These are phyloP conservation scores for Astrocystis sublimbata DNA, from an alignment of 495 filamentous ascomycete species.

Conservation along the genomic window DNA sequence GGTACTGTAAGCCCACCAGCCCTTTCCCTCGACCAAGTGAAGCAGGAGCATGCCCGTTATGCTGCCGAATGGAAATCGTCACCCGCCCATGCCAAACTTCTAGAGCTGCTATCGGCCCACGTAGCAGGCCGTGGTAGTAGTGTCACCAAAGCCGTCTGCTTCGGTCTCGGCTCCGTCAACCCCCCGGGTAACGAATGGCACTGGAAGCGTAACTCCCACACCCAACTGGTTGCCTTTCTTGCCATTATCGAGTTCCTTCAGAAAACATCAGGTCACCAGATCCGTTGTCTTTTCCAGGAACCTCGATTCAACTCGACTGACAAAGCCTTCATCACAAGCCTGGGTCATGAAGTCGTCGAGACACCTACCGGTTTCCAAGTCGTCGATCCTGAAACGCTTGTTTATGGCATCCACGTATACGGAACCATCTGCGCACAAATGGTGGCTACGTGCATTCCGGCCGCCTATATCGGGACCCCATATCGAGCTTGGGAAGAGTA, in stretches of 20 bases:
- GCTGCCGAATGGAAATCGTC: conserved; percentile 25
- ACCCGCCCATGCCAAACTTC: conserved; percentile 17
- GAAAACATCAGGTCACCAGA: conserved; percentile 17
- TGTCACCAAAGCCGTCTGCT: conserved; percentile 43
- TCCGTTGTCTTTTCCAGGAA: conserved; percentile 64
- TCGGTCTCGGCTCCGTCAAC: conserved; percentile 48
- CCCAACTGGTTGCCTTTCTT: conserved; percentile 64
- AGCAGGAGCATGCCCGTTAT: conserved; percentile 24
- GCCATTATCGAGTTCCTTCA: conserved; percentile 49
- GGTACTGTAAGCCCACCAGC: conserved; percentile 4
- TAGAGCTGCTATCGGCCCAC: conserved; percentile 19
- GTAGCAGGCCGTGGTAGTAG: background rate
- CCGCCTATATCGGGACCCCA: conserved; percentile 45
- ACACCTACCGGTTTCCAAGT: conserved; percentile 58
- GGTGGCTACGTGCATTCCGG: conserved; percentile 36
- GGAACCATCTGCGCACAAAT: conserved; percentile 39
- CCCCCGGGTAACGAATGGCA: conserved; percentile 39
- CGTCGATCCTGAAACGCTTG: conserved; percentile 49
- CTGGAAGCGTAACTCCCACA: conserved; percentile 37
- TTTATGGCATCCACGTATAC: conserved; percentile 65
- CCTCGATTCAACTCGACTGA: conserved; percentile 68
- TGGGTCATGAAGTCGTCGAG: conserved; percentile 57
- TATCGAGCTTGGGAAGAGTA: conserved; percentile 42
- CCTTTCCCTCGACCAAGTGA: conserved; percentile 23
- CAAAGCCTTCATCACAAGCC: conserved; percentile 52